Conservation (phyloP, 1,139 yeast genomes). For the Lodderomyces theae region DNA sequence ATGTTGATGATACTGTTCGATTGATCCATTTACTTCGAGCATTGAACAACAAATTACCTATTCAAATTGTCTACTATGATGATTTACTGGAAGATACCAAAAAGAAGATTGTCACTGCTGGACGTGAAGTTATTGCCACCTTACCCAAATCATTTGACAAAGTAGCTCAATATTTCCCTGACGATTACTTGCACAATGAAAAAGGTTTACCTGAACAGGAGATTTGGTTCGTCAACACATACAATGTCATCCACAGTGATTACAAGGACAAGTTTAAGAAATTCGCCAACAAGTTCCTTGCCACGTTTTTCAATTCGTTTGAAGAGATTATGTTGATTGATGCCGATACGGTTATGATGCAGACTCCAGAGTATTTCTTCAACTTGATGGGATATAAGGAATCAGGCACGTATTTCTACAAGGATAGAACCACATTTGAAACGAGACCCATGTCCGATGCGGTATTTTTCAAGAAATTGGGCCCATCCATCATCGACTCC, state of each 20-base stretch:
- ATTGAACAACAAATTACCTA: conserved; percentile 32
- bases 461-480: conserved; percentile 31
- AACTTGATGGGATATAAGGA: conserved; percentile 29
- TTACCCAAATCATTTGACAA: conserved; percentile 24
- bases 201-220: conserved; percentile 39
- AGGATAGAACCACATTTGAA: conserved; percentile 43
- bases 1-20: conserved; percentile 27
- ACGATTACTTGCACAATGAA: conserved; percentile 20
- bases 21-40: conserved; percentile 30
- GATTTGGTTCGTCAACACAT: conserved; percentile 44
- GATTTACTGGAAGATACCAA: conserved; percentile 23
- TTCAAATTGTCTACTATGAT: conserved; percentile 32
- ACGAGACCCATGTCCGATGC: conserved; percentile 30
- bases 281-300: conserved; percentile 50
- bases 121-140: conserved; percentile 22
- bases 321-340: conserved; percentile 49
- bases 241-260: conserved; percentile 25
- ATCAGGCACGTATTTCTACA: conserved; percentile 47
- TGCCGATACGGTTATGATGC: conserved; percentile 48
- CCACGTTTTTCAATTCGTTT: conserved; percentile 49
- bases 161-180: conserved; percentile 23
- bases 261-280: conserved; percentile 31
- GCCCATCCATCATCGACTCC: conserved; percentile 41
- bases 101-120: conserved; percentile 23
- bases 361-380: conserved; percentile 37